Evolutionary conservation across 768 basidiomycete species (phyloP), one percentile per base, ranked within the genome.

Genomic region (Trametes sanguinea): DNA sequence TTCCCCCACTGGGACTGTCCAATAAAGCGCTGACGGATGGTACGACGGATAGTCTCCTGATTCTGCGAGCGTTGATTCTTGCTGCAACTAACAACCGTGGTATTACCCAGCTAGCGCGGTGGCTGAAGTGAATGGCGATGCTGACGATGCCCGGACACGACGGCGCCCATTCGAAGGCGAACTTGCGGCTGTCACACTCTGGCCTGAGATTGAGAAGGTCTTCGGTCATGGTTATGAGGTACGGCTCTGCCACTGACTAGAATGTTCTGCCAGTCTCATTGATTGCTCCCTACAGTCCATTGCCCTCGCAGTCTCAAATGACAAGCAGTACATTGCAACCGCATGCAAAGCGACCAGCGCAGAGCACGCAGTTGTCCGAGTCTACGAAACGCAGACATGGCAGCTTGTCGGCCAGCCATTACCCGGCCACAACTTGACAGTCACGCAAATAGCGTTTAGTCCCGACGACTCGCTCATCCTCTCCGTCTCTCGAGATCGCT

Each of bases 201-300:
- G 97, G 97, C 97, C 96, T 0, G 97, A 99, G 76, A 78, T 86
- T 1, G 97, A 98, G 69, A 99, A 99, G 73, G 80, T 99, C 0
- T 99, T 97, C 72, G 97, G 96, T 4, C 97, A 98, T 74, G 95
- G 96, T 44, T 98, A 98, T 68, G 97, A 99, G 83, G 94, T 90
- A 62, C 54, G 76, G 50, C 22, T 42, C 13, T 37, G 29, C 14
- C 52, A 10, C 33, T 59, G 39, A 42, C 54, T 29, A 22, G n/a
- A 37, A 32, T 16, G 13, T 30, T 45, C 17, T 37, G 35, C 35
- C 32, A 27, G 64, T 32, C 44, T 48, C 9, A 37, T 30, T 56
- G 11, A 29, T n/a, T 43, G 47, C 6, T 10, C 44, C 48, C 5
- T 17, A 22, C 61, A 96, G 93, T 89, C 92, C 7, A 90, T 95